Evolutionary conservation across 345 rosid species (phyloP), one percentile per base, ranked within the genome.

Genomic region (Murraya paniculata): DNA sequence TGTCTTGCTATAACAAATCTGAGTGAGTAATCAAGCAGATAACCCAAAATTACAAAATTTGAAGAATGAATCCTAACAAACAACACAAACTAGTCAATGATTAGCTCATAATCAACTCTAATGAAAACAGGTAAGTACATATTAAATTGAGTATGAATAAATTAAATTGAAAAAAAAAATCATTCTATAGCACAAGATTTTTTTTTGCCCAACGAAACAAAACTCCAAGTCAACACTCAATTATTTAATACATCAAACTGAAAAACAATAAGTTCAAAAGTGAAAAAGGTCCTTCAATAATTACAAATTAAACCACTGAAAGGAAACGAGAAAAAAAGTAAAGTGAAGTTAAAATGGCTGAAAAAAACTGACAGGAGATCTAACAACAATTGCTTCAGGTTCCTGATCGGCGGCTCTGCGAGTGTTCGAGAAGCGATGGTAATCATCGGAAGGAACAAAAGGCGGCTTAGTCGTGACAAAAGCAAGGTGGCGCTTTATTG

Each of bases 401-500:
- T 85, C 90, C 71, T 85, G 93, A 87, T 91, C 93, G 78, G 85
- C 81, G 64, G 74, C 78, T 39, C 74, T 76, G 45, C 30, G 73
- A 41, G 64, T 9, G 31, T 67, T 77, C 72, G 85, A 78, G 82
- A 95, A 95, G 48, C 89, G 91, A 66, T 90, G 93, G 82, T 92
- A 93, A 76, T 87, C 91, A 66, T 91, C 87, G 7, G 90, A 89
- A 45, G 90, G 88, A 66, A 75, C 73, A 75, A 95, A 93, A 33
- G 98, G 90, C 8, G 99, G 96, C 79, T 91, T 92, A 27, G 86
- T 91, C 36, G 93, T 74, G 70, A 92, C 89, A 68, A 91, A 95
- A 24, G 94, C 90, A 24, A 91, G 84, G 84, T 93, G 96, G 21
- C 98, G 91, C 48, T 89, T 82, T 25, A 87, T 82, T 10, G 95